A percentile compares a stretch with the other conserved stretches of the same genome.
Evolutionary conservation across 2,329 filamentous ascomycete species (phyloP).

Genomic region (Talaromyces piceae): DNA sequence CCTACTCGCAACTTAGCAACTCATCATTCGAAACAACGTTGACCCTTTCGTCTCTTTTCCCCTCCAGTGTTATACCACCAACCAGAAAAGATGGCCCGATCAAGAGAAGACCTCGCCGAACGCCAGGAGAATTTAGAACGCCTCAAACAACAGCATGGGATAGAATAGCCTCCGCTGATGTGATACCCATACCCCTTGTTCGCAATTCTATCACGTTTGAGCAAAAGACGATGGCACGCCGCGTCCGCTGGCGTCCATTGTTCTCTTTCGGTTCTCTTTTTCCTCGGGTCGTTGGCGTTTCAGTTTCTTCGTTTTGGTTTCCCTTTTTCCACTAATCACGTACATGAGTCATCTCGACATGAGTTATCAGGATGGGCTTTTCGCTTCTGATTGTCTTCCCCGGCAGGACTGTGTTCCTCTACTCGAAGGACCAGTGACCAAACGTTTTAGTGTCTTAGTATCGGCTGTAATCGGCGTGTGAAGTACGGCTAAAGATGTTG

Average conservation of each 20-base stretch:
- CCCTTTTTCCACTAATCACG: slow-evolving; percentile 25
- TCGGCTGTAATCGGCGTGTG: not conserved
- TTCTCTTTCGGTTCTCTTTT: slow-evolving; percentile 23
- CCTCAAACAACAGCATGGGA: slow-evolving; percentile 95
- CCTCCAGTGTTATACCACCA: slow-evolving; percentile 62
- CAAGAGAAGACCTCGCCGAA: slow-evolving; percentile 87
- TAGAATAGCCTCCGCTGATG: slow-evolving; percentile 64
- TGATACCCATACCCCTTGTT: slow-evolving; percentile 20
- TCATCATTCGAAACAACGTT: not conserved
- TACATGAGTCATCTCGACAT: slow-evolving; percentile 21
- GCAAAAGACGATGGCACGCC: slow-evolving; percentile 22
- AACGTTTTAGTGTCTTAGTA: not conserved
- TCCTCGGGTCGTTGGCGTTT: slow-evolving; percentile 37
- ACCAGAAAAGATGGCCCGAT: slow-evolving; percentile 71
- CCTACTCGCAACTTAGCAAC: not conserved
- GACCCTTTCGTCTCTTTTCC: not conserved
- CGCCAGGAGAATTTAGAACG: slow-evolving; percentile 96
- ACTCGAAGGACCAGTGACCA: not conserved
- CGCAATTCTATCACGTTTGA: slow-evolving; percentile 24
- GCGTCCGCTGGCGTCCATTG: slow-evolving; percentile 21
- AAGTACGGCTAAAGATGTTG: not conserved
- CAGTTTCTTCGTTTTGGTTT: slow-evolving; percentile 22
- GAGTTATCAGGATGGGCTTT: slow-evolving; percentile 18
- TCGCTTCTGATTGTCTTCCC: not conserved
- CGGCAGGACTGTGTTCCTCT: not conserved